phyloP scores from a whole-genome alignment of 345 rosid genomes.

The Bruguiera parviflora region DNA sequence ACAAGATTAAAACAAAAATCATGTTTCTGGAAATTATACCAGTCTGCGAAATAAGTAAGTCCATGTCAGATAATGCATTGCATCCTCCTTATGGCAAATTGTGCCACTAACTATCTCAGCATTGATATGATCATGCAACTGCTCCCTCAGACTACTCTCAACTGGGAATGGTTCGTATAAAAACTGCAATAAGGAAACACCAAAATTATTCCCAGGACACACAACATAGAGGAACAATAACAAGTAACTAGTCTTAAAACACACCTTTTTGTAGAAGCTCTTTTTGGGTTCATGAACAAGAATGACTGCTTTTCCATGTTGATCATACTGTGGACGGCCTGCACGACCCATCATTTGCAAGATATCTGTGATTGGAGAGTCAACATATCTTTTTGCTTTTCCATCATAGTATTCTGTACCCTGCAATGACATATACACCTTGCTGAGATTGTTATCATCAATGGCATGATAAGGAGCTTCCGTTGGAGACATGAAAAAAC shows the following conservation, averaged over 20 bases:
- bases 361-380: slow-evolving; percentile 93
- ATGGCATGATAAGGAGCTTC: too few species aligned
- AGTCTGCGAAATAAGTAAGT: slow-evolving; percentile 93
- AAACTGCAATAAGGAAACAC: slow-evolving; percentile 52
- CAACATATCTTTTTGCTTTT: slow-evolving; percentile 92
- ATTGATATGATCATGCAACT: slow-evolving; percentile 75
- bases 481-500: too few species aligned
- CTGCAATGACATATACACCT: slow-evolving; percentile 36
- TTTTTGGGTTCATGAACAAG: slow-evolving; percentile 99
- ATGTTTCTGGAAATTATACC: slow-evolving; percentile 40
- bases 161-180: slow-evolving; percentile 98
- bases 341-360: slow-evolving; percentile 99
- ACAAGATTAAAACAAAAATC: neutral
- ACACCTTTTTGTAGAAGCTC: slow-evolving; percentile 95
- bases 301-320: slow-evolving; percentile 97
- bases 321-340: slow-evolving; percentile 98
- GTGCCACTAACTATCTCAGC: slow-evolving; percentile 94
- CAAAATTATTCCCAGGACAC: slow-evolving; percentile 15
- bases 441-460: neutral
- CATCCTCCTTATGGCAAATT: slow-evolving; percentile 88
- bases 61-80: slow-evolving; percentile 92
- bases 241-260: neutral
- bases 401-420: slow-evolving; percentile 97
- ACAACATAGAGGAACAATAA: slow-evolving; percentile 10
- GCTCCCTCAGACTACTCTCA: slow-evolving; percentile 95